Percentiles rank a stretch among this genome's conserved stretches.
Evolutionary conservation across 2,329 filamentous ascomycete genomes (phyloP).

Genomic region (Ophiostoma tasmaniense): DNA sequence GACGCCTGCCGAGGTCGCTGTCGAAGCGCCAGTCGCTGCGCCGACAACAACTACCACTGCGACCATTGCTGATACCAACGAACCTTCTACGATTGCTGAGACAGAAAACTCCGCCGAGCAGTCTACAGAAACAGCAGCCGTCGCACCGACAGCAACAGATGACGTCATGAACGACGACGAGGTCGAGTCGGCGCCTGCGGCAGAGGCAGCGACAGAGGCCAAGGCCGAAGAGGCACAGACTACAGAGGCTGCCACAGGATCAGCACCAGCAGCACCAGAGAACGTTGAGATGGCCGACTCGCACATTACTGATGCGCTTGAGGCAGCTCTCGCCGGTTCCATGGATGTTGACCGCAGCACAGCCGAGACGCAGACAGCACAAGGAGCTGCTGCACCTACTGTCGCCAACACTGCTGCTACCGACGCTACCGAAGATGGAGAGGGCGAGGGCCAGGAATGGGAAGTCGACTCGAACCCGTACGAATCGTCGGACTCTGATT

Average conservation of each 20-base stretch:
- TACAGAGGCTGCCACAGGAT: background rate
- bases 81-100: background rate
- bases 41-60: background rate
- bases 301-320: slow-evolving; percentile 23
- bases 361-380: background rate
- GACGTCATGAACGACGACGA: slow-evolving; percentile 15
- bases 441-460: slow-evolving; percentile 51
- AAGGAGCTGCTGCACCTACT: background rate
- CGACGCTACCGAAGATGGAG: background rate
- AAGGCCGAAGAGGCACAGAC: background rate
- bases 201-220: background rate
- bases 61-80: background rate
- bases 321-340: slow-evolving; percentile 22
- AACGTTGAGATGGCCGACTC: slow-evolving; percentile 10
- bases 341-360: slow-evolving; percentile 18
- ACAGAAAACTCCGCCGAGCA: background rate
- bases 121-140: background rate
- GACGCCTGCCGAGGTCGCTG: background rate
- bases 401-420: background rate
- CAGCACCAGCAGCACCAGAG: background rate
- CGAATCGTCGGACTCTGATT: slow-evolving; percentile 42
- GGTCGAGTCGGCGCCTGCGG: background rate
- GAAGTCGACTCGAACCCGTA: slow-evolving; percentile 72
- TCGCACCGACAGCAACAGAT: background rate
- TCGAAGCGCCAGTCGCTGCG: background rate